Conservation (phyloP, 768 basidiomycete species). For the Suillus sp. region DNA sequence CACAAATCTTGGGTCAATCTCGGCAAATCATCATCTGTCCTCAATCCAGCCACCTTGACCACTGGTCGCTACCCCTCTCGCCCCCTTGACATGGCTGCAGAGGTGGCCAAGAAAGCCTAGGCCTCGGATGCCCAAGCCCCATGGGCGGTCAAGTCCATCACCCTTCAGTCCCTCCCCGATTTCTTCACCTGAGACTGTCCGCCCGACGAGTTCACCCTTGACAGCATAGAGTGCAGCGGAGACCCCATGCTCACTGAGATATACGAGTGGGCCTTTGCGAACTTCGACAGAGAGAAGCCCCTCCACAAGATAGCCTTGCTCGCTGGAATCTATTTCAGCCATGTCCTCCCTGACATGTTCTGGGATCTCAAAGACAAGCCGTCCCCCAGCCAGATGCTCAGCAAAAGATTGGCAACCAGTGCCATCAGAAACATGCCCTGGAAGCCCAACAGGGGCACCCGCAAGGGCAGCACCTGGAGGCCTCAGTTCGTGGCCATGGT, state of each 20-base stretch:
- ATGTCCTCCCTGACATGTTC: neutral
- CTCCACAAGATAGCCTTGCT: neutral
- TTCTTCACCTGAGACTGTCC: neutral
- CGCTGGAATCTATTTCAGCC: neutral
- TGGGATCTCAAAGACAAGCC: neutral
- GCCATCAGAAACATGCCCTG: neutral
- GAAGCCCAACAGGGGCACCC: neutral
- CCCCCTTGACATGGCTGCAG: neutral
- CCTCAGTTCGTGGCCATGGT: too few relatives aligned
- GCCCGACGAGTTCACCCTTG: neutral
- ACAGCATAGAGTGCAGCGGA: neutral
- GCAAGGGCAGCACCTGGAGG: too few relatives aligned
- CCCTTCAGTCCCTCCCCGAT: neutral
- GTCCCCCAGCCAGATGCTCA: neutral
- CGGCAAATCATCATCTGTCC: neutral
- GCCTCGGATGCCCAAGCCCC: neutral
- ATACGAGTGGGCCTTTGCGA: neutral
- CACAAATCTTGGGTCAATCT: neutral
- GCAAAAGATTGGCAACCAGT: rapidly evolving
- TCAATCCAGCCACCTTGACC: too few relatives aligned
- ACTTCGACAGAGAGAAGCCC: neutral
- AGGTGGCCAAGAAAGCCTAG: neutral
- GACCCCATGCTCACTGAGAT: neutral
- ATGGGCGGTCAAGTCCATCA: neutral
- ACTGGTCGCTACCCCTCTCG: rapidly evolving